Evolutionary conservation across 1,284 basidiomycete genomes (phyloP).

Genomic region (Ceratobasidium sp.): DNA sequence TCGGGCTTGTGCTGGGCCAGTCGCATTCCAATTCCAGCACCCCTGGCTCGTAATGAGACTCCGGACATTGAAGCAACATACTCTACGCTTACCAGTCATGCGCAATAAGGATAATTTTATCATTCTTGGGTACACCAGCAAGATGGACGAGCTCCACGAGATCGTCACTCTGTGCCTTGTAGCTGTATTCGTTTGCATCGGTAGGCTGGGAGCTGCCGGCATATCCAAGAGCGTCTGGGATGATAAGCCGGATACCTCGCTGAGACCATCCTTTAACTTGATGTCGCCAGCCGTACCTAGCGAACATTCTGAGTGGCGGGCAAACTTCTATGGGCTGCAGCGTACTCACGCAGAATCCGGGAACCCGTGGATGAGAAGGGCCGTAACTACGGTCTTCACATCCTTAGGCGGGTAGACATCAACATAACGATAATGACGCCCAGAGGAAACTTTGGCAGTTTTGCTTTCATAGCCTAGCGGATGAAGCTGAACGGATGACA

Average conservation of each 20-base stretch:
- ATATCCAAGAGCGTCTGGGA: slow-evolving; percentile 10
- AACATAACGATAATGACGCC: slow-evolving; percentile 15
- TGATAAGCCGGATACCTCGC: slow-evolving; percentile 13
- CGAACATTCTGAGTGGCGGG: neutral
- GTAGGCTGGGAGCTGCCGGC: slow-evolving; percentile 11
- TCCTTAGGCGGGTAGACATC: slow-evolving; percentile 2
- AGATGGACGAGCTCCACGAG: neutral
- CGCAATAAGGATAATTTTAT: neutral
- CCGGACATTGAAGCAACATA: neutral
- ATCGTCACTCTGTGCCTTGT: neutral
- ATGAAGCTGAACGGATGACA: neutral
- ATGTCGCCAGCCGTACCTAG: slow-evolving; percentile 16
- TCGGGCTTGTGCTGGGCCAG: slow-evolving; percentile 2
- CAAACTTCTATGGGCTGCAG: neutral
- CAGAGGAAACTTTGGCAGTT: neutral
- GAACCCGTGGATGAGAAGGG: slow-evolving; percentile 6
- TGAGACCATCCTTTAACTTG: slow-evolving; percentile 20
- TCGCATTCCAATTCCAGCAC: neutral
- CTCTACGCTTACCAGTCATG: slow-evolving; percentile 10
- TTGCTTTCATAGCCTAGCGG: slow-evolving; percentile 13
- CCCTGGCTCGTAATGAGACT: neutral
- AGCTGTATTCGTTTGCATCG: neutral
- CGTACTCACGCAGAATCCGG: slow-evolving; percentile 19
- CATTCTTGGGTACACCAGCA: neutral
- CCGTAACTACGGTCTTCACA: slow-evolving; percentile 6